These are phyloP conservation scores for Flaveria ramosissima DNA, from an alignment of 129 eudicot genomes.

Conservation along the genomic window DNA sequence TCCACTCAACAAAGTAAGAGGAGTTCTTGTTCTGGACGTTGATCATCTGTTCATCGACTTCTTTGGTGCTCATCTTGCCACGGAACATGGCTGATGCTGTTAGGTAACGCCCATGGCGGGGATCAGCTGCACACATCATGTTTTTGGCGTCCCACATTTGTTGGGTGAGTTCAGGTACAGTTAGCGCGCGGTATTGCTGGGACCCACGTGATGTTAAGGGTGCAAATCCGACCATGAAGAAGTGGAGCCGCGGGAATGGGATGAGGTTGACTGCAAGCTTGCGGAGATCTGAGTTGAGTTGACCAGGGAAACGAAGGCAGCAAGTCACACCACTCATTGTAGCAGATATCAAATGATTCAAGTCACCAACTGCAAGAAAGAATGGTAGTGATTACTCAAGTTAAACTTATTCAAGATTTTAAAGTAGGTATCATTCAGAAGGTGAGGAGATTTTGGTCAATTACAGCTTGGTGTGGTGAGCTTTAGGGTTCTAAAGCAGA, in stretches of 20 bases:
- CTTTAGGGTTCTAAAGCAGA: constrained; percentile 67
- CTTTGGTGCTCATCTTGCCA: constrained; percentile 64
- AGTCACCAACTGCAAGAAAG: constrained; percentile 60
- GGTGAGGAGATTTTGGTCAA: neutral
- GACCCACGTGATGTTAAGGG: constrained; percentile 70
- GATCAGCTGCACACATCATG: constrained; percentile 63
- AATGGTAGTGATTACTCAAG: neutral
- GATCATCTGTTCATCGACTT: constrained; percentile 69
- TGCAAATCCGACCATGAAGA: constrained; percentile 65
- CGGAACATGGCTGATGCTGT: constrained; percentile 73
- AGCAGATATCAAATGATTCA: constrained; percentile 70
- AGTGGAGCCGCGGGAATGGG: constrained; percentile 60
- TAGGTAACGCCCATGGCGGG: constrained; percentile 56
- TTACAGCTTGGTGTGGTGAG: constrained; percentile 80
- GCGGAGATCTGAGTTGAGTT: constrained; percentile 68
- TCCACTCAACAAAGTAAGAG: constrained; percentile 71
- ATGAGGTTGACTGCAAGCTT: constrained; percentile 66
- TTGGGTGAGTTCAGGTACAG: constrained; percentile 58
- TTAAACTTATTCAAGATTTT: neutral
- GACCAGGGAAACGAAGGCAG: constrained; percentile 74
- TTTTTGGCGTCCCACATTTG: constrained; percentile 65
- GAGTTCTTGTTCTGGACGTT: constrained; percentile 78
- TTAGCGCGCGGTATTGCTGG: constrained; percentile 53
- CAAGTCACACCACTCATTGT: constrained; percentile 85
- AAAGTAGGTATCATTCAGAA: neutral